These are phyloP conservation scores for Nicotiana undulata DNA, from an alignment of 257 asterid genomes.

Conservation along the genomic window DNA sequence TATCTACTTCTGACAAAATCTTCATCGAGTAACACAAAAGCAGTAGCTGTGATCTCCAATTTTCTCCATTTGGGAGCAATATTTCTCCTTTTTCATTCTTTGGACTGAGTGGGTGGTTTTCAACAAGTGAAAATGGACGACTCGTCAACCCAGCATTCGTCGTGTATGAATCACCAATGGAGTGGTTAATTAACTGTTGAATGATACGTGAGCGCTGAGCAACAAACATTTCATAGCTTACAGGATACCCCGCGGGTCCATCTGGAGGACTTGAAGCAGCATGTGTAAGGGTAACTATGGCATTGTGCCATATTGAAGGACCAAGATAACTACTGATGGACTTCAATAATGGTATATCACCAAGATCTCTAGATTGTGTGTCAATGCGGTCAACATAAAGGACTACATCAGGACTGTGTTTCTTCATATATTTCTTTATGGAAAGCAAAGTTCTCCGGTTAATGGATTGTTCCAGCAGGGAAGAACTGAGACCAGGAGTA, in stretches of 20 bases:
- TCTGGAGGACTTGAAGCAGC: constrained; percentile 62
- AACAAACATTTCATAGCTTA: constrained; percentile 39
- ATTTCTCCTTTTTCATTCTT: constrained; percentile 20
- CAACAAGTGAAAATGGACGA: constrained; percentile 51
- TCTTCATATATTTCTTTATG: constrained; percentile 48
- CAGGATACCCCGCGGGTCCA: constrained; percentile 43
- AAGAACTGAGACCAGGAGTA: constrained; percentile 75
- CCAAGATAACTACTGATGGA: constrained; percentile 51
- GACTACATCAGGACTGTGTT: constrained; percentile 62
- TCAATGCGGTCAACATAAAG: constrained; percentile 77
- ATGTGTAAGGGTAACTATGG: constrained; percentile 62
- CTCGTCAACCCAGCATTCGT: constrained; percentile 16
- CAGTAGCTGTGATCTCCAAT: constrained; percentile 54
- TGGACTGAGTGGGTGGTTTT: constrained; percentile 27
- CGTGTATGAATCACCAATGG: constrained; percentile 20
- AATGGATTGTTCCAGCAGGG: constrained; percentile 35
- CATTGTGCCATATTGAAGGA: constrained; percentile 55
- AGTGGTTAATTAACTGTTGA: constrained; percentile 40
- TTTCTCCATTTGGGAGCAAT: constrained; percentile 31
- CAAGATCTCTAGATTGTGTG: constrained; percentile 23
- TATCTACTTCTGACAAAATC: constrained; percentile 43
- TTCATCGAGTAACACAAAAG: constrained; percentile 58
- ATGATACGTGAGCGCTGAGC: constrained; percentile 31
- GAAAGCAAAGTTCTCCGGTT: constrained; percentile 43
- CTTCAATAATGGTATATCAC: constrained; percentile 53